phyloP scores from a whole-genome alignment of 208 protist genomes.

The Crithidia acanthocephali region DNA sequence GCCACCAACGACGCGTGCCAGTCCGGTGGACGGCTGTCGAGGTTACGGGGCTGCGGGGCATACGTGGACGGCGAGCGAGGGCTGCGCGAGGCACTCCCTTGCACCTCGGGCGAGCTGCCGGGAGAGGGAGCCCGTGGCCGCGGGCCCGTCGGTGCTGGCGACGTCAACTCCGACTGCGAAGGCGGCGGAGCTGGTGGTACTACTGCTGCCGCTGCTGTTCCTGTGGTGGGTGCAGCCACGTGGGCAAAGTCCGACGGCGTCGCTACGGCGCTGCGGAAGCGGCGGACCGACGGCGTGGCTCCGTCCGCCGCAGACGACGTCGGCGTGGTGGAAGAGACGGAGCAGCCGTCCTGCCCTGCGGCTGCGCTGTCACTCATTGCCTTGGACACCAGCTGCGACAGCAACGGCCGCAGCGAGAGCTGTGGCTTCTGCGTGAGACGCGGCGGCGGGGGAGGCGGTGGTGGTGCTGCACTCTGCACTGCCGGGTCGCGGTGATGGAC shows the following conservation, averaged over 20 bases:
- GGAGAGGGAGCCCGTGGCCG: conserved; percentile 2
- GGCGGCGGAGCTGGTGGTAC: no score
- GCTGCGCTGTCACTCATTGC: background rate
- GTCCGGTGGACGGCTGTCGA: background rate
- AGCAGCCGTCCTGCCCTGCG: background rate
- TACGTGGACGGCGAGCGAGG: background rate
- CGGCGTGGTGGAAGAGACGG: conserved; percentile 2
- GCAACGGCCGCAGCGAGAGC: background rate
- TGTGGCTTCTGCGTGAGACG: conserved; percentile 3
- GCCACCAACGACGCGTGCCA: conserved; percentile 14
- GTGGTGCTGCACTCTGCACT: background rate
- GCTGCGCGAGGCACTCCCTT: background rate
- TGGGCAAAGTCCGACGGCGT: conserved; percentile 1
- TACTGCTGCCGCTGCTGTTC: background rate
- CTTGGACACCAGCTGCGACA: conserved; percentile 6
- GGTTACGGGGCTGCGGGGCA: background rate
- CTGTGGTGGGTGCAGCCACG: background rate
- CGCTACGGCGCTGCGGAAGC: background rate
- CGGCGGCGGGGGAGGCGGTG: background rate
- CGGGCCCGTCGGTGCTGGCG: background rate
- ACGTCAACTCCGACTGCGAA: background rate
- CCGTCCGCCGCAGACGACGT: background rate
- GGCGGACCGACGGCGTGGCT: background rate
- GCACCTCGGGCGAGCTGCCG: conserved; percentile 14
- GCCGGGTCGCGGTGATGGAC: conserved; percentile 4